Conservation (phyloP, 2,329 filamentous ascomycete genomes). For the Harringtonia aguacate region DNA sequence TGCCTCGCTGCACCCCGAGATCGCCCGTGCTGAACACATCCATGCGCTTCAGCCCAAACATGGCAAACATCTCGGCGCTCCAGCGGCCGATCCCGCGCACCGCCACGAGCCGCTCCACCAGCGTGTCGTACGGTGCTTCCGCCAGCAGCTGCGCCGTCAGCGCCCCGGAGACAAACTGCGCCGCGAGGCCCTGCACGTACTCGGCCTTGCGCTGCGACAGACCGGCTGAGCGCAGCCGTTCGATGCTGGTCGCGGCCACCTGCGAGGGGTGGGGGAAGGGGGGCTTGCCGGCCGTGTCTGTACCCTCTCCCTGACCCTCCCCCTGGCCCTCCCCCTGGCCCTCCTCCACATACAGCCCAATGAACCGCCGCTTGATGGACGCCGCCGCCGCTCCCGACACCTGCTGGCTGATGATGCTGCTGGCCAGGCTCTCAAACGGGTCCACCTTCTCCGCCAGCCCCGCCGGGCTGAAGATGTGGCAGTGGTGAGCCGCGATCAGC, state of each 20-base stretch:
- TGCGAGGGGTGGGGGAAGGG: constrained; percentile 67
- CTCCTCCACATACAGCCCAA: constrained; percentile 51
- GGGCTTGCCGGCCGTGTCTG: background rate
- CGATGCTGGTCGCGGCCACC: constrained; percentile 53
- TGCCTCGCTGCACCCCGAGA: constrained; percentile 86
- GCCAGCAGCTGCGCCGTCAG: constrained; percentile 67
- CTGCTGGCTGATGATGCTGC: constrained; percentile 91
- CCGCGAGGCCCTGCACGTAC: constrained; percentile 77
- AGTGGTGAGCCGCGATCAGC: constrained; percentile 65
- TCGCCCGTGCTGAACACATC: constrained; percentile 92
- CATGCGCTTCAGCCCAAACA: constrained; percentile 86
- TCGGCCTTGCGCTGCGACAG: constrained; percentile 92
- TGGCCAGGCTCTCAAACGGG: constrained; percentile 73
- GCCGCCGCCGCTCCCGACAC: constrained; percentile 87
- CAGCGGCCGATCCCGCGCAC: constrained; percentile 81
- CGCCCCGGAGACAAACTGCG: constrained; percentile 68
- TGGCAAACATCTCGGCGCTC: constrained; percentile 97
- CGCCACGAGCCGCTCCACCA: constrained; percentile 71
- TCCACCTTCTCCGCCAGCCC: constrained; percentile 79
- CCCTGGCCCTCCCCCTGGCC: constrained; percentile 9
- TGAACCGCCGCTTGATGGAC: constrained; percentile 79
- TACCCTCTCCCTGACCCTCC: constrained; percentile 4
- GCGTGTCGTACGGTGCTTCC: constrained; percentile 72
- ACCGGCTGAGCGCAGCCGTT: constrained; percentile 69
- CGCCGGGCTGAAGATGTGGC: constrained; percentile 68